A percentile compares a stretch with the other conserved stretches of the same genome.
These are phyloP conservation scores for Fusarium humuli DNA, from an alignment of 2,329 filamentous ascomycete species.

Conservation along the genomic window DNA sequence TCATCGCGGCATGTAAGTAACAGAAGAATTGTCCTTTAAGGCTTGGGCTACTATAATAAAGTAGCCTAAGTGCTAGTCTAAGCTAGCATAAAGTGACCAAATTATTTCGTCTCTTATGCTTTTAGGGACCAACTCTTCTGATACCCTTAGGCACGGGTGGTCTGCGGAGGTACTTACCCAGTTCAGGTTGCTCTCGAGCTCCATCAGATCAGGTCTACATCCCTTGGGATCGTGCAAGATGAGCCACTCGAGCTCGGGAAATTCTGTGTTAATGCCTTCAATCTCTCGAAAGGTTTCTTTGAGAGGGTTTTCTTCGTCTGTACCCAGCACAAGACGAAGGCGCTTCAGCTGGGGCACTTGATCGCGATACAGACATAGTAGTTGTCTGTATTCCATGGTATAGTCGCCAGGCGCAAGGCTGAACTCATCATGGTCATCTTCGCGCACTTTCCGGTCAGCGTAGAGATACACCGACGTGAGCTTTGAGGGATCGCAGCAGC, in stretches of 20 bases:
- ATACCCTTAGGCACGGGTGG: too few species aligned
- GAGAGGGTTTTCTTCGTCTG: not conserved
- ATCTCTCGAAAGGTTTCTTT: not conserved
- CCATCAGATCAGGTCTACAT: not conserved
- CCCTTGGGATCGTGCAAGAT: not conserved
- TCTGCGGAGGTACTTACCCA: not conserved
- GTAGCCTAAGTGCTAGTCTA: not conserved
- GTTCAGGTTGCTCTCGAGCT: not conserved
- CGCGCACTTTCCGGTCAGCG: not conserved
- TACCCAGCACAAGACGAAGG: accelerated
- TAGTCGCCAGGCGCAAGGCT: not conserved
- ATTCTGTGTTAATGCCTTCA: not conserved
- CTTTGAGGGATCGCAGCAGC: not conserved
- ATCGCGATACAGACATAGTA: not conserved
- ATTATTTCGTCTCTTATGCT: not conserved
- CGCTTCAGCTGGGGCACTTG: not conserved
- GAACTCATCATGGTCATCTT: not conserved
- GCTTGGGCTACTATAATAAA: not conserved
- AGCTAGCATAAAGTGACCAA: not conserved
- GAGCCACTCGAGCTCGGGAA: not conserved
- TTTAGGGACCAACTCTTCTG: not conserved
- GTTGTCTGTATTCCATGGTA: not conserved
- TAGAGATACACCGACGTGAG: not conserved
- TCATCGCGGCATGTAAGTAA: not conserved
- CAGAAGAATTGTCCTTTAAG: not conserved